Evolutionary conservation across 176 grass and related monocot species (phyloP).

Genomic region (Phragmites australis): DNA sequence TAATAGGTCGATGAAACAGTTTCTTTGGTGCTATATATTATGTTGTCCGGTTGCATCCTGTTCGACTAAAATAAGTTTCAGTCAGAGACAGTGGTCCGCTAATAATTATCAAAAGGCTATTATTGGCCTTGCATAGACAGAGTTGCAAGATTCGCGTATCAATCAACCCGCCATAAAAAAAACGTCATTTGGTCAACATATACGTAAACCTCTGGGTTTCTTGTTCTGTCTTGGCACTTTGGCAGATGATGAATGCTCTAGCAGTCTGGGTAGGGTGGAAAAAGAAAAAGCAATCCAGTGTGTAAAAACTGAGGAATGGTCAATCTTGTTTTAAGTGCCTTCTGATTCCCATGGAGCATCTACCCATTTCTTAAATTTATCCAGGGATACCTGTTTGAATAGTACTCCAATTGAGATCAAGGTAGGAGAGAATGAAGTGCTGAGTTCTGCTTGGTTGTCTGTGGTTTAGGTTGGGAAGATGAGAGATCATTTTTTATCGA

Average conservation of each 20-base stretch:
- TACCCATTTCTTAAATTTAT: background rate
- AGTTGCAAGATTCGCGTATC: constrained; percentile 35
- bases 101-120: constrained; percentile 5
- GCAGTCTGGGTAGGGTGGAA: background rate
- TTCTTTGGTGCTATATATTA: background rate
- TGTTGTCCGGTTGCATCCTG: background rate
- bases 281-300: background rate
- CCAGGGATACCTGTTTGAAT: background rate
- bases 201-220: background rate
- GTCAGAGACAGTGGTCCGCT: constrained; percentile 16
- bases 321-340: constrained; percentile 35
- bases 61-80: background rate
- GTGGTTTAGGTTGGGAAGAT: constrained; percentile 13
- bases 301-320: constrained; percentile 14
- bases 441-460: constrained; percentile 1
- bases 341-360: constrained; percentile 35
- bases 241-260: background rate
- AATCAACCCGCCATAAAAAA: constrained; percentile 13
- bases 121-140: background rate
- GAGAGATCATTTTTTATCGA: constrained; percentile 16
- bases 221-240: background rate
- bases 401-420: background rate
- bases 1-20: background rate
- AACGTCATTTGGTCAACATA: constrained; percentile 3
- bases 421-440: background rate